Percentiles rank a stretch among this genome's conserved stretches.
Evolutionary conservation across 305 asterid species (phyloP).

Genomic region (Solanum hybrid): DNA sequence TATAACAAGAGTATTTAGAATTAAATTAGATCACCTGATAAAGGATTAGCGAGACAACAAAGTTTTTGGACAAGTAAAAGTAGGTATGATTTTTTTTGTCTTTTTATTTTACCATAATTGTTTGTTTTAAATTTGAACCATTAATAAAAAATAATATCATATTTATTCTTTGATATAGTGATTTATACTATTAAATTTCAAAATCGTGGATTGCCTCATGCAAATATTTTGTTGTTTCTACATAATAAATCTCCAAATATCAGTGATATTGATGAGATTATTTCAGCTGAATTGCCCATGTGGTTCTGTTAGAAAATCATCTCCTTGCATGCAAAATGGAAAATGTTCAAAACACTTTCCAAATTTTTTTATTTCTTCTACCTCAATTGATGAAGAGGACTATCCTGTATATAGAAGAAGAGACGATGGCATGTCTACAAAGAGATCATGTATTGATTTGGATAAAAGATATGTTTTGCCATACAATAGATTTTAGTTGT

Average conservation of each 20-base stretch:
- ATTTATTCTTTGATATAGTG: not conserved
- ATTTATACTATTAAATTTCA: too few relatives aligned
- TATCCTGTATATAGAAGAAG: not conserved
- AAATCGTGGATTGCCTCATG: not conserved
- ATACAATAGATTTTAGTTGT: too few relatives aligned
- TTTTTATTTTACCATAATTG: too few relatives aligned
- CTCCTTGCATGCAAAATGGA: not conserved
- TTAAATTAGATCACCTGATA: not conserved
- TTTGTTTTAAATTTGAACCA: not conserved
- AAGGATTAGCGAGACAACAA: not conserved
- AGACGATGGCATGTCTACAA: not conserved
- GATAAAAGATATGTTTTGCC: too few relatives aligned
- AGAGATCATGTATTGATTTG: too few relatives aligned
- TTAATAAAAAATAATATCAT: too few relatives aligned
- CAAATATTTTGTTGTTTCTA: too few relatives aligned
- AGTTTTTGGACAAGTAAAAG: not conserved
- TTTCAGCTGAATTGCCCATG: not conserved
- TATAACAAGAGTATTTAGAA: too few relatives aligned
- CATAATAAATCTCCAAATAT: not conserved
- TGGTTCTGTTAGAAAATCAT: not conserved
- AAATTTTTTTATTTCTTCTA: not conserved
- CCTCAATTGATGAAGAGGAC: not conserved
- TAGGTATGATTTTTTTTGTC: not conserved
- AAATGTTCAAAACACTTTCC: not conserved
- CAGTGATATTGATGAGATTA: not conserved